These are phyloP conservation scores for Sporothrix pallida DNA, from an alignment of 2,329 filamentous ascomycete species.

Conservation along the genomic window DNA sequence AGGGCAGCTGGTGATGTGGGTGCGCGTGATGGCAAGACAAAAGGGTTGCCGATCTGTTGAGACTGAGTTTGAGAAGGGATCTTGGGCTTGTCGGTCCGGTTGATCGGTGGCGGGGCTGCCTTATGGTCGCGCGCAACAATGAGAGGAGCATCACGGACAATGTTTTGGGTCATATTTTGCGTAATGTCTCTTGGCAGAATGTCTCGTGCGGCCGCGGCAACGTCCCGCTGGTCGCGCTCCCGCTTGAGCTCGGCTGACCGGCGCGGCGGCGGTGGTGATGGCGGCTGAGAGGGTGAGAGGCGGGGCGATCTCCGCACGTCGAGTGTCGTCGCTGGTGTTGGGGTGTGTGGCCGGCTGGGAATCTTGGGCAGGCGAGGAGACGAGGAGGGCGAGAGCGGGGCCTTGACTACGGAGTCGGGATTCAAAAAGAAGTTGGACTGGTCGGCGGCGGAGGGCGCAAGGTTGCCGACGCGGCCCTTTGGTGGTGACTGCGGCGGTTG, in stretches of 20 bases:
- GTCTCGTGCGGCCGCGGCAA: not conserved
- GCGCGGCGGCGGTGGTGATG: slow-evolving; percentile 68
- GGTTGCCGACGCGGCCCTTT: slow-evolving; percentile 51
- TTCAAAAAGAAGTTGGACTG: slow-evolving; percentile 57
- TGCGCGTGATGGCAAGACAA: not conserved
- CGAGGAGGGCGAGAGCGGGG: slow-evolving; percentile 50
- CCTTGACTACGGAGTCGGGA: slow-evolving; percentile 52
- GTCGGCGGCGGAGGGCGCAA: slow-evolving; percentile 46
- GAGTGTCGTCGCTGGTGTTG: slow-evolving; percentile 57
- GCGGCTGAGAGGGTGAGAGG: slow-evolving; percentile 56
- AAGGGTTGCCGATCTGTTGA: slow-evolving; percentile 7
- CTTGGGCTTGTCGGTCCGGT: slow-evolving; percentile 73
- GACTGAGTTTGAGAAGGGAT: slow-evolving; percentile 43
- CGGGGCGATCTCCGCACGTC: slow-evolving; percentile 58
- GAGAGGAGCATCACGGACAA: not conserved
- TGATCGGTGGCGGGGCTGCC: slow-evolving; percentile 73
- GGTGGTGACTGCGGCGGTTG: slow-evolving; percentile 74
- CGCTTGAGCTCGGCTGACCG: slow-evolving; percentile 65
- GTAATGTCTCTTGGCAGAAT: not conserved
- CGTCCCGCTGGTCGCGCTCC: slow-evolving; percentile 49
- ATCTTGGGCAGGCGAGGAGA: slow-evolving; percentile 58
- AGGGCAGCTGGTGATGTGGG: not conserved
- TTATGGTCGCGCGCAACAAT: slow-evolving; percentile 5
- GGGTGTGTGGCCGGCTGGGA: slow-evolving; percentile 60
- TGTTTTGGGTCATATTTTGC: no score